Evolutionary conservation across 2,329 filamentous ascomycete species (phyloP), one percentile per base, ranked within the genome.

Genomic region (Cryphonectria naterciae): DNA sequence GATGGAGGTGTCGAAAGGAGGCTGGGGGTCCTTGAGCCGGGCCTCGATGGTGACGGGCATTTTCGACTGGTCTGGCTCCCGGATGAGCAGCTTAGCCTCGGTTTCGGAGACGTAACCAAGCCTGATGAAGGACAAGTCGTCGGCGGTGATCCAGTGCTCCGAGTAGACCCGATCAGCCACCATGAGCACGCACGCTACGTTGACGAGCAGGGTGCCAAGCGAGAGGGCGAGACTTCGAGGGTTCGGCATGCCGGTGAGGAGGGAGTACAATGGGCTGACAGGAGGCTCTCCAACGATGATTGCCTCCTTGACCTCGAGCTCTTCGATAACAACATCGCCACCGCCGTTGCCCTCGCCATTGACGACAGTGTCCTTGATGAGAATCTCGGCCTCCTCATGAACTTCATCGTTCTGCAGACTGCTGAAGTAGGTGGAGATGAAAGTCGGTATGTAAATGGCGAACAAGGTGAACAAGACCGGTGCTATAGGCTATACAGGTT

Each of bases 41-140:
- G 90, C 89, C 66, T 92, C 91, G 13, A 96, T 83, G 0, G 85
- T 90, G n/a, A 97, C 81, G 0, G 95, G 94, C 78, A 97, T 87
- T 75, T 92, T 89, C 46, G 86, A 79, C 67, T 88, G 85, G 75
- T 97, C 88, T 0, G 96, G 94, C 80, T 98, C 96, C 70, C 96
- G 89, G 63, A 99, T 85, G 39, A 99, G 83, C 54, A 99, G 86
- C 72, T 90, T 94, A 32, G 94, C 96, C 69, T 91, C 91, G 0
- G 86, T 88, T 25, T 93, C 88, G 5, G 94, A 97, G 39, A 98
- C 91, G 79, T 95, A 95, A 37, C 96, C 96, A 22, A 97, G 84
- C 11, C 96, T 88, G 56, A 93, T 93, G 79, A 99, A 97, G 0
- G 94, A 93, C 15, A 97, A 83, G 74, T 97, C 90, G 39, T 93